Base-by-base conservation (phyloP, 768 basidiomycete genomes). In the Auriscalpium microsporum region DNA sequence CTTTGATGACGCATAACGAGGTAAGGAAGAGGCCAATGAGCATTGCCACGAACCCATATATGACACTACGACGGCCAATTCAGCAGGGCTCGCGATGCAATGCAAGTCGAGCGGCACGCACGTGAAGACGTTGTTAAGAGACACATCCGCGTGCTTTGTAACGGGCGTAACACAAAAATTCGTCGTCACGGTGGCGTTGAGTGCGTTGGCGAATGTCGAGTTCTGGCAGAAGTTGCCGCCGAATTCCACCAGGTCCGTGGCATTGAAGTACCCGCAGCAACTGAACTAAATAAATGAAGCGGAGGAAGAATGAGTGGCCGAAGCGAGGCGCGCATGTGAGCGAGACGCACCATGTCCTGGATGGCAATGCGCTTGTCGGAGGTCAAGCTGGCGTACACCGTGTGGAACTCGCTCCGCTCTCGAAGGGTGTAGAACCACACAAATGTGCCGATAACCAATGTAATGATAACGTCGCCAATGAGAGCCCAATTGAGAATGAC, bases 11-110 rank as follows among this genome's bases (percentile, higher is more conserved):
- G 71, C 91, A 95, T 54, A 89, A 76, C 21, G 90, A 86, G 8
- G 89, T 82, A 48, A 95, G 73, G 66, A 93, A 80, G 58, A 94
- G 74, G 56, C 78, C 77, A 42, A 88, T 70, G 53, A 93, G 75
- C 61, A 93, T 78, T 8, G 86, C 83, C 80, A 90, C 90, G 69
- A 82, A 94, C 42, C 90, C 91, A 68, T 92, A 94, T 35, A 86
- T 76, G 76, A 81, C 67, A 45, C 60, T 55, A 46, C 19, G 10
- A 50, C 34, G 37, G 8, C 28, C 2, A 28, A 28, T 28, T 28
- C 28, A 28, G 28, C 28, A 28, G 4, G 4, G 28, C 28, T 4
- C n/a, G 19, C 36, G 50, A 47, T 28, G n/a, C 37, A 46, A 6
- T 16, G 6, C 38, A n/a, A 44, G 44, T 23, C 13, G n/a, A 10